Base-by-base conservation (phyloP, 2,329 filamentous ascomycete species). In the Dothideomycetes sp. region DNA sequence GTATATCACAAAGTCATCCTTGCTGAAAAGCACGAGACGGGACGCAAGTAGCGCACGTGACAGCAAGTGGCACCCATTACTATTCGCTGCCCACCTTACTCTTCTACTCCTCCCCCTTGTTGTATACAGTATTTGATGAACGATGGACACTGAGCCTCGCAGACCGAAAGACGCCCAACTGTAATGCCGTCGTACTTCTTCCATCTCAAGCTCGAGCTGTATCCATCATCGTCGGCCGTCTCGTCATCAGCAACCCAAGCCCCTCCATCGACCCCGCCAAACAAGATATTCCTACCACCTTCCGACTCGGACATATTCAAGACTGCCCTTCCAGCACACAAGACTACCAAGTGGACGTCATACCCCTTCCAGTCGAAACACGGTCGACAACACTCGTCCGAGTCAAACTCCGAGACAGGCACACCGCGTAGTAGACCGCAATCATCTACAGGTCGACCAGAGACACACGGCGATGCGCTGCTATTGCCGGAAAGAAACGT, bases 161-260 rank as follows among this genome's bases (percentile, higher is more conserved):
- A 18, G 36, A 29, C 12, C 27, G 37, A n/a, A n/a, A 8, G 11
- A n/a, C 17, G n/a, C n/a, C n/a, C 15, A 31, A 11, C 19, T 12
- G 24, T 34, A 48, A 76, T 76, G 73, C 71, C 70, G 56, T 68
- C 71, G 37, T 79, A 77, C 56, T 79, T 78, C 57, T 81, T 76
- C 52, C 74, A 80, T 51, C 56, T 81, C 43, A 65, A 65, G 47
- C 65, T 80, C 49, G 75, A 80, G 66, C 59, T 80, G 14, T 68
- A 75, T 27, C 55, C 65, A 46, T 61, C 31, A 9, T 19, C 35
- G 30, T 19, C 14, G 7, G n/a, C 40, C 30, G 19, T 12, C 11
- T 12, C 16, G 45, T 32, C 31, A 19, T 10, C 37, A 36, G 14
- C 44, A 16, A 32, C 34, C 27, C 32, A 31, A 19, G 4, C 37